Evolutionary conservation across 345 rosid species (phyloP).

Genomic region (Cardamine chenopodiifolia): DNA sequence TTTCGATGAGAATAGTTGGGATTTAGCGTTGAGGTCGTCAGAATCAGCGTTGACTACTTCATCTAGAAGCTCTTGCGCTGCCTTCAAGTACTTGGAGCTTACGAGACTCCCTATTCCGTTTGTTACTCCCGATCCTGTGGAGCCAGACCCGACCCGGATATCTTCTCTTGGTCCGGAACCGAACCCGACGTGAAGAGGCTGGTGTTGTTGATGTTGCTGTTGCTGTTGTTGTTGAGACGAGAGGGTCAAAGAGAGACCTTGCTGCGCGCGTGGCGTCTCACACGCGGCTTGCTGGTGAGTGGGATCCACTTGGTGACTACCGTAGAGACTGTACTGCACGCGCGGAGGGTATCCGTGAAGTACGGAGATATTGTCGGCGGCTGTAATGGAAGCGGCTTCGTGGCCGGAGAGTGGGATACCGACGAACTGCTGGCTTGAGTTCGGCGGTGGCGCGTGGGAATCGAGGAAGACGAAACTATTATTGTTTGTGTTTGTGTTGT

Average conservation of each 20-base stretch:
- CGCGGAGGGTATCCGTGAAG: constrained; percentile 86
- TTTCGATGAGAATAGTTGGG: constrained; percentile 44
- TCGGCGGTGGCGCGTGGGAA: constrained; percentile 55
- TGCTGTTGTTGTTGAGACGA: constrained; percentile 78
- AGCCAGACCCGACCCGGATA: constrained; percentile 56
- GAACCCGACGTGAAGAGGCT: constrained; percentile 47
- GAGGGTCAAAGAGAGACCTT: constrained; percentile 79
- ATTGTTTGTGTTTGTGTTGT: constrained; percentile 41
- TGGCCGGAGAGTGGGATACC: constrained; percentile 75
- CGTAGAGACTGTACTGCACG: constrained; percentile 68
- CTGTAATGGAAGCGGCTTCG: constrained; percentile 46
- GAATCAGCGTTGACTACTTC: constrained; percentile 85
- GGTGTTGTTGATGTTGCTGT: constrained; percentile 52
- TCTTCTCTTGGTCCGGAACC: constrained; percentile 63
- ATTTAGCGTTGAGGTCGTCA: constrained; percentile 38
- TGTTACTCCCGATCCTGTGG: constrained; percentile 77
- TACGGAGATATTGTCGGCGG: constrained; percentile 59
- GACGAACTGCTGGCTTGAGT: constrained; percentile 68
- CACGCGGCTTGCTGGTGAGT: constrained; percentile 56
- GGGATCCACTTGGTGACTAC: constrained; percentile 56
- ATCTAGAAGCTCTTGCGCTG: constrained; percentile 89
- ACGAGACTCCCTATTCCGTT: constrained; percentile 73
- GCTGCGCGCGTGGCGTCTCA: constrained; percentile 73
- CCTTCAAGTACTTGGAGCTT: constrained; percentile 94
- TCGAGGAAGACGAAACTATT: constrained; percentile 49